Base-by-base conservation (phyloP, 805 yeast species). In the Saccharomycodes ludwigii region DNA sequence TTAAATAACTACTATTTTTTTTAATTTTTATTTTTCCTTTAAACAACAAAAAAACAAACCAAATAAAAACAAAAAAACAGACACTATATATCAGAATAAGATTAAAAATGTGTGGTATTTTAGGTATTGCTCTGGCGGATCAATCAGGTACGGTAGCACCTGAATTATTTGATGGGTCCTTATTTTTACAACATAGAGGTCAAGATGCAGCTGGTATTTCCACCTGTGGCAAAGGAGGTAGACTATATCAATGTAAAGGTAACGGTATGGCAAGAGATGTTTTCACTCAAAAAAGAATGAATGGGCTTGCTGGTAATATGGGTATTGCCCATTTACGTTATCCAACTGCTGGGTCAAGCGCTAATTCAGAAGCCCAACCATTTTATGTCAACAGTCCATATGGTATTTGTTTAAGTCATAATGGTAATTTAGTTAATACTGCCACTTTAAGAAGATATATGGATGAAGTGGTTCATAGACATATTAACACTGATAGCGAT, bases 171-270 rank as follows among this genome's bases (percentile, higher is more conserved):
- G 98, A 91, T 54, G 95, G 95, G 5, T 78, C 88, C 40, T 73
- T 85, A 61, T 88, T 79, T 55, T 64, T 91, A 39, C 98, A 91
- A 54, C 98, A 91, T 53, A 72, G 98, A 52, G 98, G 98, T 28
- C 98, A 91, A 62, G 98, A 91, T 56, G 98, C 98, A 8, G 95
- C 96, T n/a, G 98, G 98, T 41, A 88, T 91, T 34, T 91, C 84
- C 16, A 91, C 98, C 6, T 84, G 95, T 55, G 97, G 95, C 33
- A 65, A 79, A 27, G 75, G 88, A 39, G 98, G 97, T 41, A 70
- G 98, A 37, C 70, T 91, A 37, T 86, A 83, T 61, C 97, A 88
- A 61, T 91, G 98, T 58, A 91, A 91, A 62, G 98, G 98, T 47
- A 88, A 85, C 56, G 98, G 98, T 43, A 83, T 91, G 95, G 97